Evolutionary conservation across 306 rosid genomes (phyloP), one percentile per base, ranked within the genome.

Genomic region (Begonia peltatifolia): DNA sequence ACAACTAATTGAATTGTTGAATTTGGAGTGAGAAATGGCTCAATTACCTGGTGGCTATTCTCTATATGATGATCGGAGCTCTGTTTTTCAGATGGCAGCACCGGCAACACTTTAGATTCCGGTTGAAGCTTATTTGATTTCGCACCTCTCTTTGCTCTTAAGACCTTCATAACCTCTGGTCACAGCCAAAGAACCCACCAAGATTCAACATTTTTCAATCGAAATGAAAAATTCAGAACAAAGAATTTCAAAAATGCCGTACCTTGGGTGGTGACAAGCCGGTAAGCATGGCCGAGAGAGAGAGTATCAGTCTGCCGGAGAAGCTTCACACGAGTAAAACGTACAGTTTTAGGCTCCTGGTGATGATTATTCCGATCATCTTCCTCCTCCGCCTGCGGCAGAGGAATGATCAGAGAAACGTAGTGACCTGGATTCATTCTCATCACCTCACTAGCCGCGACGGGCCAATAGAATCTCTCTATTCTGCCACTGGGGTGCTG

Each of bases 201-300:
- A 5, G 38, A 30, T 30, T 30, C 6, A 7, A 7, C 38, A 30
- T 30, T 30, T 30, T 30, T 30, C 38, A 4, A 30, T 30, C 8
- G 6, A 30, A 30, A 30, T 30, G 38, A 7, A 30, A 30, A 30
- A 2, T 30, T 30, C 38, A 30, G 38, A 30, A 30, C 38, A 30
- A 30, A 30, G 8, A 30, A 30, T 30, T 30, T 30, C 6, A 30
- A 30, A 30, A 30, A 30, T 0, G 5, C 23, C 8, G 38, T 30
- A 92, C 99, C 99, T 74, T 83, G 96, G 68, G 73, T 77, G 1
- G 99, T 92, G 68, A 92, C 80, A 23, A 92, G 86, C 30, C 96
- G 73, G 38, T 92, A 92, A 54, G 99, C 99, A 70, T 92, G 99
- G 53, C 99, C 99, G 23, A 92, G 96, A 65, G 84, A 71, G 60